A percentile compares a stretch with the other conserved stretches of the same genome.
These are phyloP conservation scores for Brasenia schreberi DNA, from an alignment of 164 flowering plant genomes.

Conservation along the genomic window DNA sequence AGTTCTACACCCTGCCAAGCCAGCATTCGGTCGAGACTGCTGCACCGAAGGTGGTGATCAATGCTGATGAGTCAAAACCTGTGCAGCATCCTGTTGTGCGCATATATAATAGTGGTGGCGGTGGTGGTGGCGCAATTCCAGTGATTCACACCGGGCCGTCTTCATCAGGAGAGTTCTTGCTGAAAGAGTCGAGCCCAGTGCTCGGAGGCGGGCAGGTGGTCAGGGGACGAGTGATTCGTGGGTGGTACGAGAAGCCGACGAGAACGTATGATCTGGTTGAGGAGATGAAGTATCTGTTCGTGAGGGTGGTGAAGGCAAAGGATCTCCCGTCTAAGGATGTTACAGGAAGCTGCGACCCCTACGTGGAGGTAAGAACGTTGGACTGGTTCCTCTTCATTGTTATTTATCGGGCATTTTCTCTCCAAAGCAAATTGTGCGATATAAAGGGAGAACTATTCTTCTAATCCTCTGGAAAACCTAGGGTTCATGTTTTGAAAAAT, in stretches of 20 bases:
- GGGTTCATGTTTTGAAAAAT: too few species aligned
- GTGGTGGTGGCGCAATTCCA: not conserved
- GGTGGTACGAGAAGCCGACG: conserved; percentile 33
- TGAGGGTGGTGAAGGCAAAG: conserved; percentile 83
- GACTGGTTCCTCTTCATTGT: too few species aligned
- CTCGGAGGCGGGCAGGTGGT: conserved; percentile 91
- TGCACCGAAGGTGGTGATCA: conserved; percentile 23
- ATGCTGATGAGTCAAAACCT: conserved; percentile 42
- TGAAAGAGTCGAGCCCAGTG: conserved; percentile 91
- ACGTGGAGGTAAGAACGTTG: conserved; percentile 29
- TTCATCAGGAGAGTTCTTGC: conserved; percentile 42
- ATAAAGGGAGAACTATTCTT: too few species aligned
- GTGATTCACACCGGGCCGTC: not conserved
- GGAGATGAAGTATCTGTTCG: conserved; percentile 80
- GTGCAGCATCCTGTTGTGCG: conserved; percentile 51
- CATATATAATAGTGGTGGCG: conserved; percentile 21
- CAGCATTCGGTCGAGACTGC: not conserved
- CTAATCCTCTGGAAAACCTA: too few species aligned
- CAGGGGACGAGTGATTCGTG: conserved; percentile 70
- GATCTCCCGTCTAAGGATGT: conserved; percentile 81
- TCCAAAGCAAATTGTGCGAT: too few species aligned
- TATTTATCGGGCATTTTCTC: too few species aligned
- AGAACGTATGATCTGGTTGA: conserved; percentile 93
- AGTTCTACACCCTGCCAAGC: not conserved
- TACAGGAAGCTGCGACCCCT: conserved; percentile 87